Conservation (phyloP, 495 filamentous ascomycete genomes). For the Penicillium desertorum region DNA sequence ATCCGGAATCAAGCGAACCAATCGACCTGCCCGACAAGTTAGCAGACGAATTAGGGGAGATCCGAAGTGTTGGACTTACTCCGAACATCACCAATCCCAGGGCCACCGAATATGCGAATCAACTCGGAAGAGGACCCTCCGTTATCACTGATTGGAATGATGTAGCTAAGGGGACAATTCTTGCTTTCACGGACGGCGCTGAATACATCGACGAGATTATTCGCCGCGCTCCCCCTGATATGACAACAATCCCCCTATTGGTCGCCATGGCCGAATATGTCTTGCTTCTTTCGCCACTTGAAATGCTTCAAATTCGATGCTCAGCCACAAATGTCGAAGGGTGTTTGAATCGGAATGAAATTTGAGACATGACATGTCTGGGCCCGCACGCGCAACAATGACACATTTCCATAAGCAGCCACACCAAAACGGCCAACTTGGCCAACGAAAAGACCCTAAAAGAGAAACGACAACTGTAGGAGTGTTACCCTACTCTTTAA, state of each 20-base stretch:
- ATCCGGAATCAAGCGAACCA: slow-evolving; percentile 88
- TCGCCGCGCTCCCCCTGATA: slow-evolving; percentile 88
- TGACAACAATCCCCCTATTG: slow-evolving; percentile 69
- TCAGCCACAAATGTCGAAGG: neutral
- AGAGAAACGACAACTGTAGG: too few relatives aligned
- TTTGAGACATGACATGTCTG: slow-evolving; percentile 6
- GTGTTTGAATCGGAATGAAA: neutral
- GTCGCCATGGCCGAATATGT: slow-evolving; percentile 11
- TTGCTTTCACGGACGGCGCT: slow-evolving; percentile 68
- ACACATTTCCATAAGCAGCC: neutral
- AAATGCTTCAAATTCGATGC: neutral
- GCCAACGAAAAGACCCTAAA: too few relatives aligned
- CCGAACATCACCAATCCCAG: slow-evolving; percentile 87
- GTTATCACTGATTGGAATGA: slow-evolving; percentile 95
- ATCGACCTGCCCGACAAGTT: slow-evolving; percentile 56
- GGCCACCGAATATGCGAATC: slow-evolving; percentile 89
- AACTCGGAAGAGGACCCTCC: slow-evolving; percentile 89
- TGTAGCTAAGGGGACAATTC: slow-evolving; percentile 68
- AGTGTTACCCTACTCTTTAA: too few relatives aligned
- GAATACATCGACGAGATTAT: slow-evolving; percentile 92
- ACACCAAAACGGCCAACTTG: neutral
- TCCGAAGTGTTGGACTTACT: slow-evolving; percentile 56
- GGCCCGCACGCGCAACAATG: slow-evolving; percentile 7
- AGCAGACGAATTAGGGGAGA: neutral
- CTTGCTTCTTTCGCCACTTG: neutral